phyloP scores from a whole-genome alignment of 129 eudicot species.

The Heracleum sosnowskyi region DNA sequence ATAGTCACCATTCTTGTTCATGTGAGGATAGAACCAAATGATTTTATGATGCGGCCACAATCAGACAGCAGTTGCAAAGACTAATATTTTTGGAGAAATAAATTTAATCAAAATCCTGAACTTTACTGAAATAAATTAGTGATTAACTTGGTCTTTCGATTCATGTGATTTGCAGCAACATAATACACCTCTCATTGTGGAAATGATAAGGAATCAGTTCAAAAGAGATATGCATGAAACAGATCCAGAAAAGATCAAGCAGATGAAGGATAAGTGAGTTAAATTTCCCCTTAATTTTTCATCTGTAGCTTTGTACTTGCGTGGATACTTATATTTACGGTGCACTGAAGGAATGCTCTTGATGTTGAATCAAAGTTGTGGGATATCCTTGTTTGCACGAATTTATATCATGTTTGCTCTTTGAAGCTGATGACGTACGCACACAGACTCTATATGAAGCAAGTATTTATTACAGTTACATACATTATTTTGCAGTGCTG shows the following conservation, averaged over 20 bases:
- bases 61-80: not conserved
- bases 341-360: not conserved
- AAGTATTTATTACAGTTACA: not conserved
- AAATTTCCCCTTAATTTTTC: not conserved
- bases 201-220: conserved; percentile 84
- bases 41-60: not conserved
- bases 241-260: conserved; percentile 86
- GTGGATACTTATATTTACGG: not conserved
- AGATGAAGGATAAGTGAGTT: conserved; percentile 78
- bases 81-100: not conserved
- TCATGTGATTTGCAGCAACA: conserved; percentile 52
- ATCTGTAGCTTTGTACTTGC: not conserved
- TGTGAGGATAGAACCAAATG: not conserved
- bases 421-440: not conserved
- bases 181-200: conserved; percentile 67
- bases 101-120: not conserved
- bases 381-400: not conserved
- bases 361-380: not conserved
- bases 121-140: not conserved
- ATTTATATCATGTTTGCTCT: not conserved
- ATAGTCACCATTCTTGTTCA: not conserved
- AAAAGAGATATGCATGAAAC: conserved; percentile 77
- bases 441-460: not conserved
- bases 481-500: conserved; percentile 51
- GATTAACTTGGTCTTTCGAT: conserved; percentile 10